Evolutionary conservation across 768 basidiomycete species (phyloP), one percentile per base, ranked within the genome.

Genomic region (Suillus hirtellus): DNA sequence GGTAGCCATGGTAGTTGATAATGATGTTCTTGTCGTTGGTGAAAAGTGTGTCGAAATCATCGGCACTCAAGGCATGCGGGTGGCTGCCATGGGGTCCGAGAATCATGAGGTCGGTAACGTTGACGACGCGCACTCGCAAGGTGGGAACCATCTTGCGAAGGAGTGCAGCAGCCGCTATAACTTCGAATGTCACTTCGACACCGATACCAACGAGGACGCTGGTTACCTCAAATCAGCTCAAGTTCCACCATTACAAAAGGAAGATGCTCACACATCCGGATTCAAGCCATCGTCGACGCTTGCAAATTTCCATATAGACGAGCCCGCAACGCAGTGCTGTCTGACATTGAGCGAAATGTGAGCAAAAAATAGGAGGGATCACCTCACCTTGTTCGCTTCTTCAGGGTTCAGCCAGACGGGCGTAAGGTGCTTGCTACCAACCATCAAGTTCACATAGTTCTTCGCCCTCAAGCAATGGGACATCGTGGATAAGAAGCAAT

Each of bases 61-160:
- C 82, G 34, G 82, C 76, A 66, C 74, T 79, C 63, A 95, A 78
- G 1, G 90, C 81, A 68, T 94, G 93, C 9, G 93, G 93, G 71
- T 95, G 93, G 12, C 81, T 76, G 60, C 89, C 90, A n/a, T 71
- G 73, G 5, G 82, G 79, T 35, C 85, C 84, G 49, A 97, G 83
- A 63, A 95, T 88, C 86, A 97, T 89, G 52, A 96, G 80, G 69
- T 96, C 94, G 2, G 92, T 92, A 64, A 96, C 89, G 67, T 96
- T 96, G 63, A 96, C 87, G 62, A 96, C 90, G 21, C 92, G 87
- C 8, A 93, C 88, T 43, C 95, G 88, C 34, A 97, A 82, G 10
- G 82, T 81, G 2, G 91, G 87, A n/a, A 80, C 80, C 27, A 84
- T 76, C 69, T 86, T 85, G 68, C 89, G 88, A 31, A 96, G 84